Conservation (phyloP, 495 filamentous ascomycete species). For the Elaphomyces granulatus region DNA sequence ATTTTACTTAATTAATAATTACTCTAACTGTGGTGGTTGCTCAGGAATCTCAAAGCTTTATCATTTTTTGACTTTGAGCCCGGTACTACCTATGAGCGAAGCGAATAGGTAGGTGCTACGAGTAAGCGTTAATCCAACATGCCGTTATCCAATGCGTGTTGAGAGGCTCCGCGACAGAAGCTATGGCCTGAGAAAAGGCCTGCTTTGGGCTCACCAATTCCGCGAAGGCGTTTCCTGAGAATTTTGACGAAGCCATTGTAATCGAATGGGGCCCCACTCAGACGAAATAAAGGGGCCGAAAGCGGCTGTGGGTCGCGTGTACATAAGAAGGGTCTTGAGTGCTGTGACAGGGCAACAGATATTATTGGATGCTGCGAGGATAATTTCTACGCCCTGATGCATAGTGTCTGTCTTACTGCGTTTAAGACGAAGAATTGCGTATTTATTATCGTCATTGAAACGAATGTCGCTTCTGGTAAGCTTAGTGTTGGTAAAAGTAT, state of each 20-base stretch:
- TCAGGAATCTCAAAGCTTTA: no score
- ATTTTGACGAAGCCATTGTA: not conserved
- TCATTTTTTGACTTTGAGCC: no score
- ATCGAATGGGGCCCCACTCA: not conserved
- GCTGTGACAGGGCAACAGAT: not conserved
- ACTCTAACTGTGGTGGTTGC: no score
- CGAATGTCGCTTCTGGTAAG: not conserved
- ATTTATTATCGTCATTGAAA: not conserved
- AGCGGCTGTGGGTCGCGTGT: not conserved
- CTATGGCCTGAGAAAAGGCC: not conserved
- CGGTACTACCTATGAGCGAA: no score
- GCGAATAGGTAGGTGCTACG: no score
- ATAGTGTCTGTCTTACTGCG: not conserved
- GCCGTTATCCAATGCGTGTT: not conserved
- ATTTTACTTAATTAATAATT: no score
- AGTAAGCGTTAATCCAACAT: no score
- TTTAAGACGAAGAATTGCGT: conserved; percentile 1
- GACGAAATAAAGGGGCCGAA: not conserved
- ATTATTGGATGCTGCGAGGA: not conserved
- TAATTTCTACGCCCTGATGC: conserved; percentile 1
- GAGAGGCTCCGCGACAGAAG: not conserved
- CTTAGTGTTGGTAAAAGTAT: no score
- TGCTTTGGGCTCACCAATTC: not conserved
- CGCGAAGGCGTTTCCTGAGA: not conserved
- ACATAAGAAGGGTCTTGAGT: not conserved